Evolutionary conservation across 495 filamentous ascomycete species (phyloP).

Genomic region (Neurospora sp.): DNA sequence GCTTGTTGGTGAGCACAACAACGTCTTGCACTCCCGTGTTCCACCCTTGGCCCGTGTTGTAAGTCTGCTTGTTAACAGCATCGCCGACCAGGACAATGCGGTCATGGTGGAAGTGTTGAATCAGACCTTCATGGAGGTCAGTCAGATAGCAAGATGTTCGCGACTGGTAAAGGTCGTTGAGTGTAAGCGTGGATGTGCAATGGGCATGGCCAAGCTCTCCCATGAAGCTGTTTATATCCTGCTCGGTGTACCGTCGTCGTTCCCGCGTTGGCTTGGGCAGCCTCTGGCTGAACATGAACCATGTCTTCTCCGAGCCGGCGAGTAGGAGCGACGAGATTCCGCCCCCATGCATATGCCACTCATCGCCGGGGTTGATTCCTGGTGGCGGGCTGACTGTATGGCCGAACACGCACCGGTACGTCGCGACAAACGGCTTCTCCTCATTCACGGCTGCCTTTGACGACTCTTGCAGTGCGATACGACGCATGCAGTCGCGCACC

Average conservation of each 20-base stretch:
- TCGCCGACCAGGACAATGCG: slow-evolving; percentile 33
- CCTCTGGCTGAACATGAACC: slow-evolving; percentile 28
- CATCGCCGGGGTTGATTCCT: not conserved
- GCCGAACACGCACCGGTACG: slow-evolving; percentile 30
- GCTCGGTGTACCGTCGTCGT: slow-evolving; percentile 18
- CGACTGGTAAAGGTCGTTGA: slow-evolving; percentile 21
- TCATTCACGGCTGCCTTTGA: slow-evolving; percentile 7
- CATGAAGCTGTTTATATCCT: slow-evolving; percentile 20
- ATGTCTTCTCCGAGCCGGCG: slow-evolving; percentile 16
- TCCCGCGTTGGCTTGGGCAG: slow-evolving; percentile 19
- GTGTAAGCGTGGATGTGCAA: slow-evolving; percentile 13
- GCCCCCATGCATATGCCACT: slow-evolving; percentile 11
- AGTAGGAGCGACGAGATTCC: slow-evolving; percentile 19
- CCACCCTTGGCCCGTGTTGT: slow-evolving; percentile 24
- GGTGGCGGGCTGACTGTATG: slow-evolving; percentile 12
- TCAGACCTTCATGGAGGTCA: slow-evolving; percentile 29
- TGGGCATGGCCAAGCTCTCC: slow-evolving; percentile 20
- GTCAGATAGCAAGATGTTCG: slow-evolving; percentile 12
- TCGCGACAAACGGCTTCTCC: slow-evolving; percentile 12
- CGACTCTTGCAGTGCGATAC: slow-evolving; percentile 10
- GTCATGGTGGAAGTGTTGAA: slow-evolving; percentile 24
- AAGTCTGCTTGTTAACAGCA: slow-evolving; percentile 32
- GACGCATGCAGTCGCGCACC: slow-evolving; percentile 23
- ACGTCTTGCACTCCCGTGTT: slow-evolving; percentile 28
- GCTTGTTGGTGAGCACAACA: slow-evolving; percentile 24